A percentile compares a stretch with the other conserved stretches of the same genome.
Conservation (phyloP, 495 filamentous ascomycete species). For the Apodospora peruviana region DNA sequence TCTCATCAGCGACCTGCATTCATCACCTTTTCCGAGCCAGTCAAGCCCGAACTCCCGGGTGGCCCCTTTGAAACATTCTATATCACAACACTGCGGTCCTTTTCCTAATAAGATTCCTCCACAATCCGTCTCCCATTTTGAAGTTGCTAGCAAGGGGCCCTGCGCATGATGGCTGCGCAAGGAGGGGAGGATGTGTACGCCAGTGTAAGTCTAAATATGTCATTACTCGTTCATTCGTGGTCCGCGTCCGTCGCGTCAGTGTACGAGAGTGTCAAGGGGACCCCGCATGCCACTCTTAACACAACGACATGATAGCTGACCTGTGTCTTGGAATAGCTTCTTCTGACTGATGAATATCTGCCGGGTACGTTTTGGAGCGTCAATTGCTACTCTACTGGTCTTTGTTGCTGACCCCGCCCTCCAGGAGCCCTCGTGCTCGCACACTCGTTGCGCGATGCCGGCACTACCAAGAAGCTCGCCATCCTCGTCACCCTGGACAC, state of each 20-base stretch:
- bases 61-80: no score
- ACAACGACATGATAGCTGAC: conserved; percentile 21
- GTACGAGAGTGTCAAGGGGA: neutral
- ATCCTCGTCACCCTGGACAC: conserved; percentile 75
- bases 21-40: no score
- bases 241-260: no score
- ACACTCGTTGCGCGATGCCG: conserved; percentile 89
- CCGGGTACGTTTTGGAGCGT: conserved; percentile 56
- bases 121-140: neutral
- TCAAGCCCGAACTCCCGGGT: no score
- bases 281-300: neutral
- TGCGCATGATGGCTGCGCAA: conserved; percentile 21
- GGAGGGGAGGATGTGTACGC: conserved; percentile 50
- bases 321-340: conserved; percentile 52
- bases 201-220: conserved; percentile 36
- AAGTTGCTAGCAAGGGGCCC: conserved; percentile 12
- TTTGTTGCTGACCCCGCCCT: conserved; percentile 16
- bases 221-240: no score
- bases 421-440: conserved; percentile 87
- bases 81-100: no score
- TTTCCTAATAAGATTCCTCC: no score
- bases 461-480: conserved; percentile 79
- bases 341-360: conserved; percentile 84
- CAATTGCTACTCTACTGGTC: conserved; percentile 8
- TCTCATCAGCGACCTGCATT: no score